These are phyloP conservation scores for Amanita phalloides DNA, from an alignment of 768 basidiomycete species.

Conservation along the genomic window DNA sequence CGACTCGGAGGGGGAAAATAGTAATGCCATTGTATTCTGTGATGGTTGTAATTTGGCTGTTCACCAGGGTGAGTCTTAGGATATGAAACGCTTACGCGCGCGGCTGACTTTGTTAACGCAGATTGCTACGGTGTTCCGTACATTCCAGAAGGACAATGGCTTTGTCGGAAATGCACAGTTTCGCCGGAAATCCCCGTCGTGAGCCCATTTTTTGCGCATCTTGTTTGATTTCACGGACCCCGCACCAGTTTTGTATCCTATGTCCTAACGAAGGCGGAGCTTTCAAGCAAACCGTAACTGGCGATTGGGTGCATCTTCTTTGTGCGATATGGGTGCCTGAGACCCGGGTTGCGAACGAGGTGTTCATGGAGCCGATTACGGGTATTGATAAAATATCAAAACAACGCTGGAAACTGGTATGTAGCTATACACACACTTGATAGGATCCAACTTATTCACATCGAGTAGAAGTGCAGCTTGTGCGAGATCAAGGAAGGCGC, in stretches of 20 bases:
- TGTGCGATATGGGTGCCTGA: slow-evolving; percentile 99
- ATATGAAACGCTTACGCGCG: not conserved
- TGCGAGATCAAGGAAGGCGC: slow-evolving; percentile 55
- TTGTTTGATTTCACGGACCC: not conserved
- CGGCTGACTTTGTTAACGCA: slow-evolving; percentile 17
- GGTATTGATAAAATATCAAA: slow-evolving; percentile 83
- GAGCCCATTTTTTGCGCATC: slow-evolving; percentile 16
- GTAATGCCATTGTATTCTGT: slow-evolving; percentile 98
- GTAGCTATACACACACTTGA: slow-evolving; percentile 15
- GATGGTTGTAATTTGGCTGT: slow-evolving; percentile 98
- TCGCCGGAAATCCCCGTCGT: slow-evolving; percentile 96
- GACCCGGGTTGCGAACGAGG: slow-evolving; percentile 83
- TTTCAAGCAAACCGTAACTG: slow-evolving; percentile 91
- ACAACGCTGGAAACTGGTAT: slow-evolving; percentile 87
- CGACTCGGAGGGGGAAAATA: slow-evolving; percentile 97
- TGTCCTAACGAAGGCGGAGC: slow-evolving; percentile 97
- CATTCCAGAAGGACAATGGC: slow-evolving; percentile 99
- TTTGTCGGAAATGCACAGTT: slow-evolving; percentile 96
- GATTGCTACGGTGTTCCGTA: slow-evolving; percentile 99
- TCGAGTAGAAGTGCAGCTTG: slow-evolving; percentile 33
- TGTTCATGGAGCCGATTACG: slow-evolving; percentile 97
- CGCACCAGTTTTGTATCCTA: slow-evolving; percentile 71
- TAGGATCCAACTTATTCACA: not conserved
- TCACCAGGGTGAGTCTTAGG: slow-evolving; percentile 72
- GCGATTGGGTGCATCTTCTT: slow-evolving; percentile 92